Evolutionary conservation across 192 early-diverging fungal species (phyloP), one percentile per base, ranked within the genome.

Genomic region (Gryganskiella cystojenkinii): DNA sequence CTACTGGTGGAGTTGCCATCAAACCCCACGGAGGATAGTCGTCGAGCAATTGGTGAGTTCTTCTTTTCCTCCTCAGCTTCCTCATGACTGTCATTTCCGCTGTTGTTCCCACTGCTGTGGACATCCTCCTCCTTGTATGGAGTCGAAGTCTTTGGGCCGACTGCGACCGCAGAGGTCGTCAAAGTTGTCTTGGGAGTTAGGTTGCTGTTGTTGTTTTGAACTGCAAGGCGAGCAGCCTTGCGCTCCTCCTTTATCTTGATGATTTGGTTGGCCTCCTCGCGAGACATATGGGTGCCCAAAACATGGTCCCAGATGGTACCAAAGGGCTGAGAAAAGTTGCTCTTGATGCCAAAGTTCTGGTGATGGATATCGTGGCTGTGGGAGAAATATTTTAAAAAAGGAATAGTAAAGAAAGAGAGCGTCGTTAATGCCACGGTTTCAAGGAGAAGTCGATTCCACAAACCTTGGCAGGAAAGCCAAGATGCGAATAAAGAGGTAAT

Each of bases 221-320:
- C 53, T 31, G 72, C 44, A 27, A 76, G 61, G 56, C 74, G 59
- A 4, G 74, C 66, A 14, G 74, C 74, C 61, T 78, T 78, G 42
- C 74, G 74, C 45, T 78, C 74, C 33, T 78, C 74, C 50, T 69
- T 78, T 35, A 78, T 69, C 56, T 78, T 71, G 44, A 78, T 71
- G 24, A 76, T 79, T 67, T 79, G 42, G 60, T 71, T 75, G 24
- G 59, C 74, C 45, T 78, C 74, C 67, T 78, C 74, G 30, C 74
- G 62, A 22, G 70, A 80, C 71, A 82, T 81, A 61, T 83, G 80
- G 19, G 92, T 94, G 17, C 92, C 93, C 67, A 93, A 80, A 44
- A 89, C 60, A 25, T 87, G 82, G 71, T 94, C 93, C 93, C 93
- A 94, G 46, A 88, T 85, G 5, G 89, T 94, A 70, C 92, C 93